phyloP scores from a whole-genome alignment of 148 eudicot species.

The Vaccinium myrtillus region DNA sequence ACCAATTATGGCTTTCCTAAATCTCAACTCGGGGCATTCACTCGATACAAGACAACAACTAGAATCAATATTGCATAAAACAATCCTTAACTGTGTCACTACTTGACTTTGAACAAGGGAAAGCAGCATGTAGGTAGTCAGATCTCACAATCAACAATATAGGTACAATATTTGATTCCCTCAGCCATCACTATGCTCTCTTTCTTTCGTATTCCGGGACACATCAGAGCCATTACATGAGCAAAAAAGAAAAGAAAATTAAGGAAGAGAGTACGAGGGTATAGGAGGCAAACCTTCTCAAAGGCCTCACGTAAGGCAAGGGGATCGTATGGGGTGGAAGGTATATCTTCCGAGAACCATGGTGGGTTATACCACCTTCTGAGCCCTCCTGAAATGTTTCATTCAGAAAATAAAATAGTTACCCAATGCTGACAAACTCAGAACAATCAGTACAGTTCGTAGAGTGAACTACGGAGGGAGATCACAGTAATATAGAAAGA shows the following conservation, averaged over 20 bases:
- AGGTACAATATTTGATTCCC: not conserved
- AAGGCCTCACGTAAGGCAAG: constrained; percentile 69
- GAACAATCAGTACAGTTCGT: not conserved
- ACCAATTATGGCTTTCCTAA: not conserved
- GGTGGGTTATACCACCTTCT: constrained; percentile 93
- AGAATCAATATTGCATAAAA: not conserved
- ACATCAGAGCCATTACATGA: not conserved
- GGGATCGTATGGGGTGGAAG: constrained; percentile 70
- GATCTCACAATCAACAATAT: not conserved
- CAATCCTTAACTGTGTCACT: not conserved
- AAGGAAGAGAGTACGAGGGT: not conserved
- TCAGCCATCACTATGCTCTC: not conserved
- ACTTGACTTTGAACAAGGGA: not conserved
- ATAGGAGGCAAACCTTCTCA: constrained; percentile 57
- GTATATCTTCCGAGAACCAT: constrained; percentile 70
- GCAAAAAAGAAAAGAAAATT: not conserved
- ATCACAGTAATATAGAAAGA: not conserved
- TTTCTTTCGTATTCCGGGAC: not conserved
- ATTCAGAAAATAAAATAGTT: constrained; percentile 8
- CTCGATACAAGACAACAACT: constrained; percentile 10
- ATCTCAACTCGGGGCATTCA: not conserved
- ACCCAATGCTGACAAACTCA: not conserved
- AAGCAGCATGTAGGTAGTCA: not conserved
- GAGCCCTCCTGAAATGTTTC: constrained; percentile 53
- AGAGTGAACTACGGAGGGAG: not conserved